These are phyloP conservation scores for Penicillium riverlandense DNA, from an alignment of 495 filamentous ascomycete genomes.

Conservation along the genomic window DNA sequence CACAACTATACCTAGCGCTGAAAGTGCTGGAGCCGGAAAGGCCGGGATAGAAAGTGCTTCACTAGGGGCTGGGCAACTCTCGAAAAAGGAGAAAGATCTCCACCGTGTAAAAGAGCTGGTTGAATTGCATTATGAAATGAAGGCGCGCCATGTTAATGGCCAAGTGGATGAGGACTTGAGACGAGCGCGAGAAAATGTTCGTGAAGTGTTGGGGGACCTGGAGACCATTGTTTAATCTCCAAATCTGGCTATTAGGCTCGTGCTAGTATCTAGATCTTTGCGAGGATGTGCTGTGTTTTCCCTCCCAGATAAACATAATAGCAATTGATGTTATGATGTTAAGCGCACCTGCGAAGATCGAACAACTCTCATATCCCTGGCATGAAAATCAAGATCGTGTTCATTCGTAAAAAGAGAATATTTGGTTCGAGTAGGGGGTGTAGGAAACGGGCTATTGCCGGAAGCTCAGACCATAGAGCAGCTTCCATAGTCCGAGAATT, in stretches of 20 bases:
- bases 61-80: not conserved
- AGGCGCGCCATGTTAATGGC: slow-evolving; percentile 31
- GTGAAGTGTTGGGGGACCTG: slow-evolving; percentile 29
- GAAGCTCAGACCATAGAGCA: no score
- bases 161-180: slow-evolving; percentile 38
- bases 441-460: no score
- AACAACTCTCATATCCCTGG: no score
- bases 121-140: slow-evolving; percentile 50
- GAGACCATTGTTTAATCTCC: slow-evolving; percentile 9
- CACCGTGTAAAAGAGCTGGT: slow-evolving; percentile 51
- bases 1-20: slow-evolving; percentile 10
- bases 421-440: no score
- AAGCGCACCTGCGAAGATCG: no score
- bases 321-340: no score
- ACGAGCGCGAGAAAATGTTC: slow-evolving; percentile 38
- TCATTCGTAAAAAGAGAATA: no score
- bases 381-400: no score
- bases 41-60: not conserved
- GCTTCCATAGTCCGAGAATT: no score
- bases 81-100: slow-evolving; percentile 35
- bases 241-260: slow-evolving; percentile 17
- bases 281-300: no score
- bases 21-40: slow-evolving; percentile 1
- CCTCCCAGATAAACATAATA: no score
- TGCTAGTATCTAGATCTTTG: no score